phyloP scores from a whole-genome alignment of 495 filamentous ascomycete genomes.

The Parathielavia appendiculata region DNA sequence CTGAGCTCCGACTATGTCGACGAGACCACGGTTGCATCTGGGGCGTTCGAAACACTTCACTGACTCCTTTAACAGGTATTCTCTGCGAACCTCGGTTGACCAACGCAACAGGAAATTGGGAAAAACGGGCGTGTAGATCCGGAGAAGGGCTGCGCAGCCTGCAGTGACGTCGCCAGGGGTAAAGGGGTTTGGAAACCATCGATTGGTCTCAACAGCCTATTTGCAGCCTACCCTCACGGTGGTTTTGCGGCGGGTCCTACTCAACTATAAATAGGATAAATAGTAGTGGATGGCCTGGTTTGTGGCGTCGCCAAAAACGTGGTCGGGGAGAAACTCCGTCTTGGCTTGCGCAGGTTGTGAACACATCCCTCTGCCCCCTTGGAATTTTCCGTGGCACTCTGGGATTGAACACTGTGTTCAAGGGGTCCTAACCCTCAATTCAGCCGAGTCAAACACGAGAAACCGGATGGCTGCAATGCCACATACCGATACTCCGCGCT shows the following conservation, averaged over 20 bases:
- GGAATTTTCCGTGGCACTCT: neutral
- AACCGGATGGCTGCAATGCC: conserved; percentile 3
- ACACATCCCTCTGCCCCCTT: conserved; percentile 3
- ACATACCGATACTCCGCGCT: neutral
- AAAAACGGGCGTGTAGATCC: neutral
- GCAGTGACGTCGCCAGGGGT: neutral
- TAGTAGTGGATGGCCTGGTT: neutral
- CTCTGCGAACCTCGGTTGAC: too few relatives aligned
- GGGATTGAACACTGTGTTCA: neutral
- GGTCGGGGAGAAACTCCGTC: conserved; percentile 14
- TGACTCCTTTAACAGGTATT: too few relatives aligned
- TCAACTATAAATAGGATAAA: conserved; percentile 18
- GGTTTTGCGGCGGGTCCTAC: neutral
- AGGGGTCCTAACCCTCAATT: neutral
- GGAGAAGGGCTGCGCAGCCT: too few relatives aligned
- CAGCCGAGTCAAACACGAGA: conserved; percentile 15
- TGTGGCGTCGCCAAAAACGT: conserved; percentile 10
- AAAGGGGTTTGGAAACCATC: neutral
- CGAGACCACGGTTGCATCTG: too few relatives aligned
- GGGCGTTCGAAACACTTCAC: too few relatives aligned
- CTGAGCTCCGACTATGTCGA: too few relatives aligned
- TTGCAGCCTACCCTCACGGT: neutral
- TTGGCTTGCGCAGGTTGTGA: conserved; percentile 10
- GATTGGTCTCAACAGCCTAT: neutral
- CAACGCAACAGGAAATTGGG: too few relatives aligned